Evolutionary conservation across 805 yeast species (phyloP), one percentile per base, ranked within the genome.

Genomic region (Ogataea kodamae): DNA sequence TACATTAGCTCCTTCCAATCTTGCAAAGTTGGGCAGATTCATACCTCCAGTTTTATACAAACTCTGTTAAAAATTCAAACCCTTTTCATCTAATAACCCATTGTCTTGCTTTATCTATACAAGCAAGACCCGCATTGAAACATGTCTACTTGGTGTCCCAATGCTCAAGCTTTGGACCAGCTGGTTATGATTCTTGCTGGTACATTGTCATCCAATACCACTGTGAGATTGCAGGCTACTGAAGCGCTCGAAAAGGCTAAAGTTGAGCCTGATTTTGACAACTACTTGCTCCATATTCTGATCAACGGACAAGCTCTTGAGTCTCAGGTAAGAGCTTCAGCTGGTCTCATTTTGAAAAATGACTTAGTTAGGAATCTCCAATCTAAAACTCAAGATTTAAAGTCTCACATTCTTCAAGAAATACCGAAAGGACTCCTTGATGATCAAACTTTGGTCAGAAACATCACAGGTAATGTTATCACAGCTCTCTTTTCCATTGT

Each of bases 401-500:
- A 61, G 33, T 42, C 55, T 4, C 61, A 64, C 33, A 46, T 65
- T 6, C 46, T 67, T 22, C 43, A 52, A 11, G 62, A 65, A 26
- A 52, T 68, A 6, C 50, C 66, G 41, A 57, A 58, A 48, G 68
- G 86, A 2, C 64, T 87, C 26, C 49, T 72, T 19, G 81, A 72
- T 40, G 46, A 61, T 1, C 72, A 73, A 34, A 56, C 63, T n/a
- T 63, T 85, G 45, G 83, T 90, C 18, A 72, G 95, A 41, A 87
- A 84, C 53, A 85, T 90, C 40, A 81, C 96, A 5, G 96, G 97
- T 23, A 88, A 81, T 51, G 95, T 88, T 30, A 78, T 90, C 33
- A 84, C 97, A 2, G 72, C 96, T 0, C 61, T 92, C 18, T 82
- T 88, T 46, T 68, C 82, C 2, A 66, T 75, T 7, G 60, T 60